Evolutionary conservation across 306 rosid genomes (phyloP).

Genomic region (Carpinus viminea): DNA sequence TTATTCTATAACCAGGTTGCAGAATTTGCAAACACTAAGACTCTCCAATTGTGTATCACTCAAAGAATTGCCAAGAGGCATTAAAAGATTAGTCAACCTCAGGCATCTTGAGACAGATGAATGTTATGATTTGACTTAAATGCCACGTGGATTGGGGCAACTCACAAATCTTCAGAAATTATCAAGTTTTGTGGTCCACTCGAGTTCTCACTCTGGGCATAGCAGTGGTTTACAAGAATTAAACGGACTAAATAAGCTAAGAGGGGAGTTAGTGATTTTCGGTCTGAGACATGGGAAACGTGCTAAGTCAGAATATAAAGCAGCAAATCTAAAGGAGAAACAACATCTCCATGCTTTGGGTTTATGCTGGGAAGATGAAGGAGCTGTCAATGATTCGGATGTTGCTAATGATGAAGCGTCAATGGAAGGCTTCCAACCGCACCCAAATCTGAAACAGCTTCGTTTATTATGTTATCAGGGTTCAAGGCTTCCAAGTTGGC

Average conservation of each 20-base stretch:
- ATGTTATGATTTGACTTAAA: neutral
- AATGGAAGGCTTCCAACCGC: neutral
- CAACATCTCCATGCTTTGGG: neutral
- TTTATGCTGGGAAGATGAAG: constrained; percentile 9
- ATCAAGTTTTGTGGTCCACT: constrained; percentile 15
- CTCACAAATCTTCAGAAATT: constrained; percentile 9
- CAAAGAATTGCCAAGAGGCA: constrained; percentile 17
- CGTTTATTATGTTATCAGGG: neutral
- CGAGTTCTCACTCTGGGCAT: neutral
- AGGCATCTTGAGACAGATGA: constrained; percentile 18
- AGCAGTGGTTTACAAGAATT: neutral
- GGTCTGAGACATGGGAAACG: neutral
- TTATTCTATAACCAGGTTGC: neutral
- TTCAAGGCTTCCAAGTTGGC: neutral
- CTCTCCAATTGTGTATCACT: constrained; percentile 4
- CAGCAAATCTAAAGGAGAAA: neutral
- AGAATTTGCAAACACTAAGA: neutral
- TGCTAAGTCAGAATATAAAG: fast-evolving
- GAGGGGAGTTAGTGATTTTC: constrained; percentile 8
- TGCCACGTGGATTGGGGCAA: constrained; percentile 8
- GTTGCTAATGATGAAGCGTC: neutral
- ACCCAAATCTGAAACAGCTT: neutral
- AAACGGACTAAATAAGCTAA: neutral
- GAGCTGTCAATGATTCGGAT: neutral
- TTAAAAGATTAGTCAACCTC: neutral